A percentile compares a stretch with the other conserved stretches of the same genome.
Evolutionary conservation across 148 eudicot species (phyloP).

Genomic region (Hydrangea macrophylla): DNA sequence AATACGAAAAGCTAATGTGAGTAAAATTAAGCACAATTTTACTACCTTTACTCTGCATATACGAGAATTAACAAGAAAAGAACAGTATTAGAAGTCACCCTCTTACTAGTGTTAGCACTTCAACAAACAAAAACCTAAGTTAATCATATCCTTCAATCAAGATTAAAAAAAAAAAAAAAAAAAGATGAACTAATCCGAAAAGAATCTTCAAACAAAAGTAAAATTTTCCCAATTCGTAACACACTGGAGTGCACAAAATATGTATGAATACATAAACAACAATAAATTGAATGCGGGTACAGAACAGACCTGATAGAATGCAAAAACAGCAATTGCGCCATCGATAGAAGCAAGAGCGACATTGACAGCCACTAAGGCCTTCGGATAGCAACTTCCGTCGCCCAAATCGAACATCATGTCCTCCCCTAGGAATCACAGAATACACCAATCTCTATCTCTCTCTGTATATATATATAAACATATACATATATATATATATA

Average conservation of each 20-base stretch:
- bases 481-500: neutral
- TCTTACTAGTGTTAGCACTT: neutral
- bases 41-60: neutral
- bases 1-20: neutral
- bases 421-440: conserved; percentile 1
- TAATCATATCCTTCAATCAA: neutral
- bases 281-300: neutral
- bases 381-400: conserved; percentile 43
- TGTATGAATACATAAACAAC: neutral
- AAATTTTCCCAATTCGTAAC: conserved; percentile 3
- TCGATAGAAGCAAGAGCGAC: conserved; percentile 51
- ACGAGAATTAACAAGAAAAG: neutral
- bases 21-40: too few relatives aligned
- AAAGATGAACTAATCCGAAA: conserved; percentile 12
- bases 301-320: conserved; percentile 63
- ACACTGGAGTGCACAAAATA: neutral
- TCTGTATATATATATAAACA: neutral
- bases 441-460: neutral
- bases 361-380: conserved; percentile 43
- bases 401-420: conserved; percentile 47
- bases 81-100: neutral
- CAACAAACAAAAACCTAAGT: neutral
- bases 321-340: conserved; percentile 51
- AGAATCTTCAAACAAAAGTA: neutral
- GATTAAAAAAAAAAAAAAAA: neutral